Evolutionary conservation across 192 early-diverging fungal species (phyloP).

Genomic region (Backusella luteola): DNA sequence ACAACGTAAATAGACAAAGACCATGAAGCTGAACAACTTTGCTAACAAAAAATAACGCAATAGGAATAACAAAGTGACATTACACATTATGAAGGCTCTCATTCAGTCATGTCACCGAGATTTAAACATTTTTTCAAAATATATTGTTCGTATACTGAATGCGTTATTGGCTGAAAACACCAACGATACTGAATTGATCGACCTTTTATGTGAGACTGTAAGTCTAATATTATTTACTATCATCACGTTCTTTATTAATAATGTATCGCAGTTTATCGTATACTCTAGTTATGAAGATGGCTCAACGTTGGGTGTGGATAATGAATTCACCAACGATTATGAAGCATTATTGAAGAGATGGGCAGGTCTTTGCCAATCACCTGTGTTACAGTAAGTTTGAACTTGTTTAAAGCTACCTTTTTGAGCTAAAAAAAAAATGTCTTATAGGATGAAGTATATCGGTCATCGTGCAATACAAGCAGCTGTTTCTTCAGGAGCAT

Average conservation of each 20-base stretch:
- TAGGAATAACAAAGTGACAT: slow-evolving; percentile 64
- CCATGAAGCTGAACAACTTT: background rate
- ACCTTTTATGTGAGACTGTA: slow-evolving; percentile 60
- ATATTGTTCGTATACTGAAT: slow-evolving; percentile 73
- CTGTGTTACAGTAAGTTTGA: slow-evolving; percentile 28
- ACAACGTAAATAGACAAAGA: slow-evolving; percentile 51
- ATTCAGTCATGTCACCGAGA: slow-evolving; percentile 69
- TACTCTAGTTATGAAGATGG: slow-evolving; percentile 75
- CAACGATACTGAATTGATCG: slow-evolving; percentile 58
- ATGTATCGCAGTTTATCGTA: slow-evolving; percentile 50
- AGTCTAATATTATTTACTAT: background rate
- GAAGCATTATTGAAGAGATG: slow-evolving; percentile 54
- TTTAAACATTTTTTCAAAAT: slow-evolving; percentile 80
- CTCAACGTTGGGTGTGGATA: slow-evolving; percentile 68
- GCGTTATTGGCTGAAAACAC: slow-evolving; percentile 42
- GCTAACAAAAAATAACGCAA: background rate
- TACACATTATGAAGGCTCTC: slow-evolving; percentile 75
- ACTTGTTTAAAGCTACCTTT: background rate
- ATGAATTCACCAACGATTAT: slow-evolving; percentile 55
- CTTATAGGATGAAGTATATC: slow-evolving; percentile 37
- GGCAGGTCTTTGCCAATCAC: slow-evolving; percentile 42
- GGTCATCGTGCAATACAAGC: slow-evolving; percentile 66
- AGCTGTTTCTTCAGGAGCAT: slow-evolving; percentile 58
- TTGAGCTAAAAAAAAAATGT: background rate
- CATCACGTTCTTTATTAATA: background rate